A percentile compares a stretch with the other conserved stretches of the same genome.
These are phyloP conservation scores for Aspergillus terreus DNA, from an alignment of 2,329 filamentous ascomycete species.

Conservation along the genomic window DNA sequence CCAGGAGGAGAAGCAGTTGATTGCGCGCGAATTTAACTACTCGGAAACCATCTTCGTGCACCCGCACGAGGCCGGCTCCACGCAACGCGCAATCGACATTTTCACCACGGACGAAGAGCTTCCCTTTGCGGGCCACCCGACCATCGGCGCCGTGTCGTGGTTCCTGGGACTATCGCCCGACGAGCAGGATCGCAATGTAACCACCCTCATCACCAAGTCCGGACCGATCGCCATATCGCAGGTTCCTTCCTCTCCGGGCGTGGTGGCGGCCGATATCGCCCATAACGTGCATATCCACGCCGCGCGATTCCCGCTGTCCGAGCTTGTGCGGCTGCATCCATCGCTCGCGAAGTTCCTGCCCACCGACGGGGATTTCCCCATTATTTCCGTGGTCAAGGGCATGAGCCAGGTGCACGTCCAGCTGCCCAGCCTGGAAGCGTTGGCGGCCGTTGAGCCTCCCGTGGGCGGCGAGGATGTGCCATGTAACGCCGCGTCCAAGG, in stretches of 20 bases:
- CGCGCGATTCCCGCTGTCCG: conserved; percentile 19
- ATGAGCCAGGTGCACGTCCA: conserved; percentile 60
- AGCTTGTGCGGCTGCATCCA: conserved; percentile 25
- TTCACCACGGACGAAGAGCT: conserved; percentile 51
- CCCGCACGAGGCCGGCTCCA: conserved; percentile 8
- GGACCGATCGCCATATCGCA: conserved; percentile 51
- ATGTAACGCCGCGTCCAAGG: conserved; percentile 2
- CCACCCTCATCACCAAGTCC: conserved; percentile 52
- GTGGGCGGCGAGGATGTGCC: conserved; percentile 21
- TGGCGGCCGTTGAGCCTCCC: conserved; percentile 40
- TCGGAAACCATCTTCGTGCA: conserved; percentile 57
- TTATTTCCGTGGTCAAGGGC: conserved; percentile 40
- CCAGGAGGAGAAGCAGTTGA: conserved; percentile 50
- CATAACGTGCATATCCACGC: conserved; percentile 35
- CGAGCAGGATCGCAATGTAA: conserved; percentile 6
- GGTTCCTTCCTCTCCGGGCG: conserved; percentile 4
- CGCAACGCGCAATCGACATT: conserved; percentile 46
- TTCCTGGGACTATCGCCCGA: conserved; percentile 22
- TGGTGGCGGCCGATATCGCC: conserved; percentile 30
- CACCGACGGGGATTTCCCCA: conserved; percentile 18
- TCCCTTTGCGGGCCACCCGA: conserved; percentile 58
- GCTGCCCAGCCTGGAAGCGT: conserved; percentile 57
- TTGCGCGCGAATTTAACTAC: conserved; percentile 57
- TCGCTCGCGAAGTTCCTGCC: conserved; percentile 19
- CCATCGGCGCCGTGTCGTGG: conserved; percentile 54